Percentiles rank a stretch among this genome's conserved stretches.
Evolutionary conservation across 2,329 filamentous ascomycete species (phyloP).

Genomic region (Tolypocladium sp.): DNA sequence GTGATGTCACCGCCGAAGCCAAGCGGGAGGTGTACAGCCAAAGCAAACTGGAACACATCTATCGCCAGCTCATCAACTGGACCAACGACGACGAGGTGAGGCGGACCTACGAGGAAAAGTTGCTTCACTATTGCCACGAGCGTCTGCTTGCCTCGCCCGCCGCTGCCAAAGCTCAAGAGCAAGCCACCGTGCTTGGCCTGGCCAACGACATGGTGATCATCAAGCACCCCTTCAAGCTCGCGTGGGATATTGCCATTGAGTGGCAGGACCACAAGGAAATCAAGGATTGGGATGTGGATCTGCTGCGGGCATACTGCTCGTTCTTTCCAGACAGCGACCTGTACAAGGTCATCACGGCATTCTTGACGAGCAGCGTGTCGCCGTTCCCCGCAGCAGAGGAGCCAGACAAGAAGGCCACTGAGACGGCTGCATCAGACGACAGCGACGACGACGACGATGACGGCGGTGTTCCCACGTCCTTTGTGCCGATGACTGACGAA

Average conservation of each 20-base stretch:
- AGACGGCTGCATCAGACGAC: conserved; percentile 36
- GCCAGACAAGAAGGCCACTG: conserved; percentile 10
- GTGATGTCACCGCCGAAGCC: conserved; percentile 77
- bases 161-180: conserved; percentile 59
- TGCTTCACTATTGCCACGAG: conserved; percentile 74
- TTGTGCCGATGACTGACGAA: conserved; percentile 58
- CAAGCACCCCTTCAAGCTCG: conserved; percentile 78
- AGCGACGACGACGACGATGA: conserved; percentile 54
- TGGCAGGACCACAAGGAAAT: conserved; percentile 75
- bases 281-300: conserved; percentile 64
- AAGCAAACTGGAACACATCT: conserved; percentile 73
- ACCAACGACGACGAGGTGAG: conserved; percentile 75
- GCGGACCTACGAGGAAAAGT: conserved; percentile 81
- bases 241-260: conserved; percentile 85
- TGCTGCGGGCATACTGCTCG: conserved; percentile 71
- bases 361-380: conserved; percentile 72
- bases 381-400: conserved; percentile 53
- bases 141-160: conserved; percentile 58
- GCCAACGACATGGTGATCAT: conserved; percentile 94
- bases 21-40: conserved; percentile 72
- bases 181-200: conserved; percentile 63
- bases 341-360: conserved; percentile 72
- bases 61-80: conserved; percentile 83
- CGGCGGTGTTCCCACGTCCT: conserved; percentile 41
- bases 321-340: conserved; percentile 82